Conservation (phyloP, 305 asterid genomes). For the Coffea humblotiana region DNA sequence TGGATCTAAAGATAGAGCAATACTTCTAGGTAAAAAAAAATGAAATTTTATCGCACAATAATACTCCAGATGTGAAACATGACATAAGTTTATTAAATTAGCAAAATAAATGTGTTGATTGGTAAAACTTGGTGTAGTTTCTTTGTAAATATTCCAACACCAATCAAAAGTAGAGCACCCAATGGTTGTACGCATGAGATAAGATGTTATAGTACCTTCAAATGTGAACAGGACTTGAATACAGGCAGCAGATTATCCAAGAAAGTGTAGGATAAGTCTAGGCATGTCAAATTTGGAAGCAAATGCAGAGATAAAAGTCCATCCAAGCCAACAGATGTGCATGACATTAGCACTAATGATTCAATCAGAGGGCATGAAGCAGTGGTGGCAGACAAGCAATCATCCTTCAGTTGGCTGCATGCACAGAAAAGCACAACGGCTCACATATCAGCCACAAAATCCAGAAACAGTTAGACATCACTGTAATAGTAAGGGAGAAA, state of each 20-base stretch:
- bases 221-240: constrained; percentile 61
- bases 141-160: too few species aligned
- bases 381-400: constrained; percentile 82
- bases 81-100: background rate
- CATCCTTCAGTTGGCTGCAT: constrained; percentile 92
- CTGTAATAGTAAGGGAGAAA: background rate
- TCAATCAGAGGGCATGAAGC: constrained; percentile 63
- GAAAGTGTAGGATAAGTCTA: constrained; percentile 91
- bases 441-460: background rate
- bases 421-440: background rate
- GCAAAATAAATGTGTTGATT: background rate
- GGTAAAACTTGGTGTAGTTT: background rate
- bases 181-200: background rate
- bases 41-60: constrained; percentile 33
- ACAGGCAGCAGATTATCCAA: constrained; percentile 83
- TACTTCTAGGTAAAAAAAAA: constrained; percentile 28
- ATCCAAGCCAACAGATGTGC: constrained; percentile 80
- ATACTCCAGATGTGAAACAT: background rate
- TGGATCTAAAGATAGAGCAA: background rate
- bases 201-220: constrained; percentile 54
- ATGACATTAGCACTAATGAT: constrained; percentile 61
- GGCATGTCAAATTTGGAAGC: constrained; percentile 75
- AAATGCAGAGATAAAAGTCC: constrained; percentile 67
- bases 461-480: constrained; percentile 15
- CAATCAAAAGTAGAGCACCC: background rate